Conservation (phyloP, 495 filamentous ascomycete genomes). For the Trichocladium antarcticum region DNA sequence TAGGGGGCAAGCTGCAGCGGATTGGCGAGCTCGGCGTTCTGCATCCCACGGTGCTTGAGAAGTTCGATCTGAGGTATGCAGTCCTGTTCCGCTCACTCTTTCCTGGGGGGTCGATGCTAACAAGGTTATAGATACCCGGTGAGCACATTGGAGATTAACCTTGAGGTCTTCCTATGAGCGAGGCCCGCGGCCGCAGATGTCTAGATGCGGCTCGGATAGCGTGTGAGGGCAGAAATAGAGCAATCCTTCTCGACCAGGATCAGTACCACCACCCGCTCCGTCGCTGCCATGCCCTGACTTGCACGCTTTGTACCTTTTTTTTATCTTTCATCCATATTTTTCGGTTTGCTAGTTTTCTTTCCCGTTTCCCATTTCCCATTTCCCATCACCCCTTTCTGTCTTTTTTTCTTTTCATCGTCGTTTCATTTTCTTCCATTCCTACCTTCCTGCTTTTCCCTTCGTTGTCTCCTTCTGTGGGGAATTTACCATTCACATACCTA, state of each 20-base stretch:
- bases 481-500: too few species aligned
- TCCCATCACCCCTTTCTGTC: too few species aligned
- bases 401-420: too few species aligned
- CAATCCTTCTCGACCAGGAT: not conserved
- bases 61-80: slow-evolving; percentile 74
- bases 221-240: slow-evolving; percentile 1
- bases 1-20: slow-evolving; percentile 54
- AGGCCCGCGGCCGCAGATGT: not conserved
- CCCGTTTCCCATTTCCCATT: too few species aligned
- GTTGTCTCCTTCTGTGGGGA: too few species aligned
- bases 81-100: not conserved
- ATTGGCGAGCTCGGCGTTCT: slow-evolving; percentile 89
- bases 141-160: slow-evolving; percentile 88
- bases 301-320: not conserved
- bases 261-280: too few species aligned
- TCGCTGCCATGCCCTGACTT: not conserved
- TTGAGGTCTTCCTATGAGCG: slow-evolving; percentile 78
- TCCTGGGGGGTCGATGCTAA: slow-evolving; percentile 14
- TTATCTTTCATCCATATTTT: too few species aligned
- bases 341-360: too few species aligned
- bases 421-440: too few species aligned
- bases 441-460: too few species aligned
- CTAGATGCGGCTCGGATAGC: not conserved
- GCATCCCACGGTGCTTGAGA: slow-evolving; percentile 84
- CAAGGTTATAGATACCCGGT: slow-evolving; percentile 59